Conservation (phyloP, 2,329 filamentous ascomycete genomes). For the Ophiocordyceps camponoti-floridani region DNA sequence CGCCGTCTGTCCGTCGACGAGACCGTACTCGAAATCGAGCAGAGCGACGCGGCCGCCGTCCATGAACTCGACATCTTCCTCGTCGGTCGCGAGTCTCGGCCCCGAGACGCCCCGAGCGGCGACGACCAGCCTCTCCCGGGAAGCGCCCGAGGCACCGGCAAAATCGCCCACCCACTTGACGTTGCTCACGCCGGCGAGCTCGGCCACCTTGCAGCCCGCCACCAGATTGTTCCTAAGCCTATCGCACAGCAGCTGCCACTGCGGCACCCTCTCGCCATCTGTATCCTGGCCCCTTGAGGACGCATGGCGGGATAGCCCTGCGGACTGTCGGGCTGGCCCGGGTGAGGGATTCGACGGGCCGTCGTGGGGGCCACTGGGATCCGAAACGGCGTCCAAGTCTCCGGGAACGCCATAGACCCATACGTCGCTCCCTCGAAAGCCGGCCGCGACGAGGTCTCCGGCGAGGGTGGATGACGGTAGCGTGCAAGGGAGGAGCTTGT, state of each 20-base stretch:
- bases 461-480: slow-evolving; percentile 49
- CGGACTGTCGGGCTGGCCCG: slow-evolving; percentile 11
- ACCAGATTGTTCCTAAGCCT: slow-evolving; percentile 54
- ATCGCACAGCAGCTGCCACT: slow-evolving; percentile 53
- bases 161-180: slow-evolving; percentile 54
- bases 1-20: slow-evolving; percentile 32
- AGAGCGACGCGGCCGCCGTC: slow-evolving; percentile 59
- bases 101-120: slow-evolving; percentile 53
- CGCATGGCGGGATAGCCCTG: slow-evolving; percentile 12
- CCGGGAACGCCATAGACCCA: slow-evolving; percentile 69
- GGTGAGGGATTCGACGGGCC: slow-evolving; percentile 5
- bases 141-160: slow-evolving; percentile 18
- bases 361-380: slow-evolving; percentile 14
- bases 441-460: slow-evolving; percentile 56
- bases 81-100: slow-evolving; percentile 39
- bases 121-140: slow-evolving; percentile 44
- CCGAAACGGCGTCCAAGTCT: slow-evolving; percentile 45
- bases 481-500: slow-evolving; percentile 49
- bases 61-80: slow-evolving; percentile 58
- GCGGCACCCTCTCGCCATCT: slow-evolving; percentile 28
- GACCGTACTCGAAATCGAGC: slow-evolving; percentile 53
- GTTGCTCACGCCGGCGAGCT: slow-evolving; percentile 46
- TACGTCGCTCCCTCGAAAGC: slow-evolving; percentile 53
- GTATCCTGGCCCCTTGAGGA: slow-evolving; percentile 12
- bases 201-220: slow-evolving; percentile 44